These are phyloP conservation scores for Eucalyptus cloeziana DNA, from an alignment of 345 rosid species.

Conservation along the genomic window DNA sequence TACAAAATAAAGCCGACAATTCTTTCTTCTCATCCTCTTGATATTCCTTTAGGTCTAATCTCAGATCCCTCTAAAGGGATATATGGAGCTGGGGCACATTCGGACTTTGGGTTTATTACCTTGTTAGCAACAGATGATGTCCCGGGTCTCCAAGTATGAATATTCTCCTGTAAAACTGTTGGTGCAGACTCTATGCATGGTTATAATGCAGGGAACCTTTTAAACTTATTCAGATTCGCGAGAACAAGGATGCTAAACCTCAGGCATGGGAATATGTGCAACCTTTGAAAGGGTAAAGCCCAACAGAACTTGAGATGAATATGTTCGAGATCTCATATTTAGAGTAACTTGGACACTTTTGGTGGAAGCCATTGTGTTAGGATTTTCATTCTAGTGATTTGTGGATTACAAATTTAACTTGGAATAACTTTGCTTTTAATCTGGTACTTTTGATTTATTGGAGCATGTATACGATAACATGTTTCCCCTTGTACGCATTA, in stretches of 20 bases:
- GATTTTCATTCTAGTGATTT: background rate
- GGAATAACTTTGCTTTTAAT: background rate
- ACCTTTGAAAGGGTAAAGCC: constrained; percentile 62
- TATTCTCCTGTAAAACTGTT: background rate
- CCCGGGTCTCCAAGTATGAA: constrained; percentile 52
- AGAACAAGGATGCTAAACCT: constrained; percentile 61
- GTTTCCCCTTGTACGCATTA: background rate
- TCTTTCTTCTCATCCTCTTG: background rate
- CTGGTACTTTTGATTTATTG: background rate
- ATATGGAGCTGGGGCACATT: constrained; percentile 85
- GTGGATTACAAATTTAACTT: background rate
- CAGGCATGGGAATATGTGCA: constrained; percentile 74
- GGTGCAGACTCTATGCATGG: background rate
- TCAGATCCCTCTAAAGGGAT: constrained; percentile 72
- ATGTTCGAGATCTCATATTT: background rate
- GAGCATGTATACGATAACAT: background rate
- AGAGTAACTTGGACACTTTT: background rate
- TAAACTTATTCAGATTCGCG: constrained; percentile 35
- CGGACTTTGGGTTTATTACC: constrained; percentile 77
- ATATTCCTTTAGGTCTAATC: constrained; percentile 13
- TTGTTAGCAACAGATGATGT: constrained; percentile 71
- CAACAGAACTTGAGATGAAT: background rate
- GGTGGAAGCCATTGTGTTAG: background rate
- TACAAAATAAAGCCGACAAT: background rate
- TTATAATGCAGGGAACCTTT: background rate